Conservation (phyloP, 2,329 filamentous ascomycete genomes). For the Exophiala viscosa region DNA sequence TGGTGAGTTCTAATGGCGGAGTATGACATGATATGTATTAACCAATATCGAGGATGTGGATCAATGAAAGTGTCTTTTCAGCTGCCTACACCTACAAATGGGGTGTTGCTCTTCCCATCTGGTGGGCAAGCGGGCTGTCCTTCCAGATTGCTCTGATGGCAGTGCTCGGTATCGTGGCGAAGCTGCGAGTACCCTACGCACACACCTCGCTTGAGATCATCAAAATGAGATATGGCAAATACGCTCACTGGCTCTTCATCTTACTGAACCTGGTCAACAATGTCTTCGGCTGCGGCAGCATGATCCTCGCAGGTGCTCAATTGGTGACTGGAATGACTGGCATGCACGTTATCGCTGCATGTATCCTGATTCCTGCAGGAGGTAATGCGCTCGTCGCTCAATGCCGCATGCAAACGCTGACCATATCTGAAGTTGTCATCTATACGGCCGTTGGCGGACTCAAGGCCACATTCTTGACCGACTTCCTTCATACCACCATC, state of each 20-base stretch:
- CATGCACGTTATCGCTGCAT: constrained; percentile 48
- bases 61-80: constrained; percentile 37
- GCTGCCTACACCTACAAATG: constrained; percentile 36
- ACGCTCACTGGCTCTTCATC: constrained; percentile 41
- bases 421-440: constrained; percentile 7
- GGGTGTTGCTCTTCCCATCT: constrained; percentile 37
- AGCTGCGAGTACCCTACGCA: constrained; percentile 49
- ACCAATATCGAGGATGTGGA: constrained; percentile 31
- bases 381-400: constrained; percentile 30
- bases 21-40: background rate
- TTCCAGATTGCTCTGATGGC: constrained; percentile 52
- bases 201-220: constrained; percentile 52
- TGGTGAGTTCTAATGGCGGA: constrained; percentile 25
- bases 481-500: constrained; percentile 48
- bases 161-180: constrained; percentile 47
- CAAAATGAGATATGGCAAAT: constrained; percentile 45
- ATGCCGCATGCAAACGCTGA: constrained; percentile 1
- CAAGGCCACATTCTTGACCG: constrained; percentile 50
- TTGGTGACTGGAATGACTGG: constrained; percentile 47
- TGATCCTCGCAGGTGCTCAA: constrained; percentile 46
- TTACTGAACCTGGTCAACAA: constrained; percentile 41
- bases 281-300: constrained; percentile 44
- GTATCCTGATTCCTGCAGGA: constrained; percentile 46
- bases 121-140: constrained; percentile 40
- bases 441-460: constrained; percentile 48